Base-by-base conservation (phyloP, 495 filamentous ascomycete genomes). In the Neurospora sp. region DNA sequence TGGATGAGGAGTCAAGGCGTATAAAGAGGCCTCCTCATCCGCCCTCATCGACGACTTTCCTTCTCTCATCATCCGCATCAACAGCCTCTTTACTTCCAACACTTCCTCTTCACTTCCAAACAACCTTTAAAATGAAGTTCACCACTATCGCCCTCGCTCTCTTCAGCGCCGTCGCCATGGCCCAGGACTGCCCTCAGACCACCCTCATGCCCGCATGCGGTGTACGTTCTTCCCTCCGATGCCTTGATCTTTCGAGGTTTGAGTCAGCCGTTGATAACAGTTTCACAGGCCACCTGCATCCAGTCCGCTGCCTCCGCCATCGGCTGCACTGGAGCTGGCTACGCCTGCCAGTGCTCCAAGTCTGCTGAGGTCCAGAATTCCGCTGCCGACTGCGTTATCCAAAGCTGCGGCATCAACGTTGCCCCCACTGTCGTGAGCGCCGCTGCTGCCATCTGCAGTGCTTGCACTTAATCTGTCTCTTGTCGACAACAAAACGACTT, bases 311-410 rank as follows among this genome's bases (percentile, higher is more conserved):
- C 71, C 68, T 20, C 27, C 18, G 71, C 39, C 22, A 18, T 70
- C 39, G 71, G 71, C 68, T 73, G 71, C 68, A 41, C 20, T 12
- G 38, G 4, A 20, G 16, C n/a, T 14, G 71, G 47, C 68, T 45
- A 70, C 41, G 68, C 35, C 40, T 73, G 71, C 71, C 71, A 73
- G 68, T 73, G 71, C 71, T 44, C 68, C n/a, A 70, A 14, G 16
- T 38, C 65, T 16, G 20, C 39, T 44, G 3, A 73, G 22, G 16
- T 73, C 20, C 37, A 70, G 68, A 5, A 27, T 31, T 44, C 20
- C 31, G 71, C 65, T 20, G 9, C 18, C 22, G 9, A 1, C 9
- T 73, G 71, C 31, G 39, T 73, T 31, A 7, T 61, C 53, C 1
- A 0, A 0, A 1, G 53, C 45, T 71, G 70, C 47, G 45, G 42